A percentile compares a stretch with the other conserved stretches of the same genome.
Evolutionary conservation across 371 early-diverging fungal species (phyloP).

Genomic region (Globomyces sp.): DNA sequence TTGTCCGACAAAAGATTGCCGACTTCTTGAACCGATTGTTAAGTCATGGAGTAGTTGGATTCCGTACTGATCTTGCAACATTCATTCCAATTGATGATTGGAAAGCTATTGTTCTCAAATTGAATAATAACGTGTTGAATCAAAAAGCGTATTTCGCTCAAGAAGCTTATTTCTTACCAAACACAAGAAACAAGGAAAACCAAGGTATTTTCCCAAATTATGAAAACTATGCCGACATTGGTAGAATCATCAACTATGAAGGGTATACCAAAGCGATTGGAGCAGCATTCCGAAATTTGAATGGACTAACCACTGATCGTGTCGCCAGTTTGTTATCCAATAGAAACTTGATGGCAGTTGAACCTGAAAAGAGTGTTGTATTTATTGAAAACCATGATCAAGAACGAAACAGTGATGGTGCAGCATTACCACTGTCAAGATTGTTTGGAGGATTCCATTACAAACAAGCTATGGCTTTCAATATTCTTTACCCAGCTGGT

Average conservation of each 20-base stretch:
- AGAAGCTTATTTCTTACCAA: conserved; percentile 7
- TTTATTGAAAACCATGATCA: conserved; percentile 19
- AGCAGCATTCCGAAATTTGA: conserved; percentile 10
- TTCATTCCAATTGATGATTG: conserved; percentile 7
- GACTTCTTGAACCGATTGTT: conserved; percentile 2
- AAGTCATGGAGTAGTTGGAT: conserved; percentile 3
- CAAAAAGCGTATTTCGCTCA: not conserved
- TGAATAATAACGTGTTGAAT: not conserved
- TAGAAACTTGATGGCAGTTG: not conserved
- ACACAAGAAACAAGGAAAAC: not conserved
- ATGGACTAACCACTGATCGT: conserved; percentile 11
- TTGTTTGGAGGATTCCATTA: not conserved
- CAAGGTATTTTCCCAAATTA: too few relatives aligned
- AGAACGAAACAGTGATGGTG: conserved; percentile 2
- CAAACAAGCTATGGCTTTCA: conserved; percentile 20
- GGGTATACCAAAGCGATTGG: conserved; percentile 8
- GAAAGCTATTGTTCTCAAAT: conserved; percentile 3
- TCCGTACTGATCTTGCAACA: conserved; percentile 11
- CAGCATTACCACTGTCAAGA: conserved; percentile 5
- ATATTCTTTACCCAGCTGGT: conserved; percentile 17
- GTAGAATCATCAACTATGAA: conserved; percentile 11
- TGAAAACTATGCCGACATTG: not conserved
- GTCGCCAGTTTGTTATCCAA: not conserved
- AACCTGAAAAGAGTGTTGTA: not conserved
- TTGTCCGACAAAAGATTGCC: conserved; percentile 10